Conservation (phyloP, 768 basidiomycete species). For the Leucocoprinus leucothites region DNA sequence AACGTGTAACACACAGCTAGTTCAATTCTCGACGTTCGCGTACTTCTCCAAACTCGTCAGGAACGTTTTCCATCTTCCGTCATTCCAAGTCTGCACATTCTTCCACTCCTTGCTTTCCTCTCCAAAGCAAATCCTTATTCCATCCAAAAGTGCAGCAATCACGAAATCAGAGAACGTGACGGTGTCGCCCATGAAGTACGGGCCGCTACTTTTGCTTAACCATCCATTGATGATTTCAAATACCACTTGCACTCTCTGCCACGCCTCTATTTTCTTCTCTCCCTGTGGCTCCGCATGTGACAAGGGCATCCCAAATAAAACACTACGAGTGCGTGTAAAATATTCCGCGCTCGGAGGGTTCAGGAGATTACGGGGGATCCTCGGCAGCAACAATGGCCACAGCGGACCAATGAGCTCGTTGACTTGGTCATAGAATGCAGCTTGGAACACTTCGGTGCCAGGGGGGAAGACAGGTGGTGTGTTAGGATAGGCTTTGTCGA, state of each 20-base stretch:
- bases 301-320: neutral
- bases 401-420: neutral
- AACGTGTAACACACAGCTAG: too few relatives aligned
- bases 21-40: conserved; percentile 2
- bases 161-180: conserved; percentile 40
- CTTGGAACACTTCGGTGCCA: conserved; percentile 35
- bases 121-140: conserved; percentile 29
- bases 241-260: conserved; percentile 11
- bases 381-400: conserved; percentile 15
- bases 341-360: conserved; percentile 19
- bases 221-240: conserved; percentile 26
- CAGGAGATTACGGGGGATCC: conserved; percentile 18
- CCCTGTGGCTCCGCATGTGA: conserved; percentile 2
- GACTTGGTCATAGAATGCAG: conserved; percentile 29
- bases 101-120: conserved; percentile 40
- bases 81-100: conserved; percentile 33
- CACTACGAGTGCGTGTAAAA: conserved; percentile 22
- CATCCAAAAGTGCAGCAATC: conserved; percentile 27
- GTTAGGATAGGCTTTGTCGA: conserved; percentile 47
- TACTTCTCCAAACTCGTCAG: conserved; percentile 12
- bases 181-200: conserved; percentile 34
- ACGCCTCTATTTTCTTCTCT: conserved; percentile 2
- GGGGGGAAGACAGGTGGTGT: conserved; percentile 25
- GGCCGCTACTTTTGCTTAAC: conserved; percentile 26
- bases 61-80: conserved; percentile 34